phyloP scores from a whole-genome alignment of 2,329 filamentous ascomycete species.

The Apiospora koreana region DNA sequence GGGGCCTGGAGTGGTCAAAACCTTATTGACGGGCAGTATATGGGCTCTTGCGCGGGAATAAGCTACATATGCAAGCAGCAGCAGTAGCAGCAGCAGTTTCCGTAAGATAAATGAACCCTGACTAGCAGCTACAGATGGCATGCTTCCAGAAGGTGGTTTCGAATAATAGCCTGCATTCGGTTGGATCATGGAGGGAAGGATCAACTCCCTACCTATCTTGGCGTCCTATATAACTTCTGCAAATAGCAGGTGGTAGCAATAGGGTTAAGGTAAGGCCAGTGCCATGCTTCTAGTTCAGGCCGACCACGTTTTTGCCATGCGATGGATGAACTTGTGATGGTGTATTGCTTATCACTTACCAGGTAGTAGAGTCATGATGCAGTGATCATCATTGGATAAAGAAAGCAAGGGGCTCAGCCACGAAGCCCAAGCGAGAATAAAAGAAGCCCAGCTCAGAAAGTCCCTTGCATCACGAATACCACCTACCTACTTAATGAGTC shows the following conservation, averaged over 20 bases:
- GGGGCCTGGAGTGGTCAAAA: neutral
- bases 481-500: too few relatives aligned
- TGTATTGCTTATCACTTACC: too few relatives aligned
- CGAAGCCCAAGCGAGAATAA: too few relatives aligned
- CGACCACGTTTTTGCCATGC: conserved; percentile 1
- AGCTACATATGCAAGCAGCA: neutral
- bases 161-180: neutral
- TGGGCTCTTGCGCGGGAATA: neutral
- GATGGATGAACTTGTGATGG: neutral
- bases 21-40: neutral
- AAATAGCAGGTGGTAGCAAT: neutral
- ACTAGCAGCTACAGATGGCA: neutral
- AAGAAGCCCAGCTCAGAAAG: too few relatives aligned
- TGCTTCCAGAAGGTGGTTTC: neutral
- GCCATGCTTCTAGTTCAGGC: neutral
- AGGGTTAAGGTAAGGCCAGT: neutral
- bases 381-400: too few relatives aligned
- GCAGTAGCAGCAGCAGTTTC: too few relatives aligned
- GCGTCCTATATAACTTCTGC: neutral
- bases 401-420: too few relatives aligned
- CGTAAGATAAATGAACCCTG: too few relatives aligned
- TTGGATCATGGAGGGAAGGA: neutral
- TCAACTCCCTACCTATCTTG: neutral
- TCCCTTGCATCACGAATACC: too few relatives aligned
- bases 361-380: too few relatives aligned